Base-by-base conservation (phyloP, 1,284 basidiomycete species). In the Sutorius eximius region DNA sequence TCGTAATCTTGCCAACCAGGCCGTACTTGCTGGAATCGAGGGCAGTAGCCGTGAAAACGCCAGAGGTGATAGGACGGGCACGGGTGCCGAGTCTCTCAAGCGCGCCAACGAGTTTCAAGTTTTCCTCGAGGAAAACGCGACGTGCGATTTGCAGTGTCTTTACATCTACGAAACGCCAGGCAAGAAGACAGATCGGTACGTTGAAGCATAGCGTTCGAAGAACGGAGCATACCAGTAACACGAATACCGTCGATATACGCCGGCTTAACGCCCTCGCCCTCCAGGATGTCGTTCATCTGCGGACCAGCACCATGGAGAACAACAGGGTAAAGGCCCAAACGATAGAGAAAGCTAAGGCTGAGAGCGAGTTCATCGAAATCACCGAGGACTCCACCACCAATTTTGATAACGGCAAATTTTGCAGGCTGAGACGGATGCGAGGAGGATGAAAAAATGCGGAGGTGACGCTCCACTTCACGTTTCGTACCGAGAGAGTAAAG, bases 231-330 rank as follows among this genome's bases (percentile, higher is more conserved):
- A 91, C 91, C 88, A 52, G 95, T 98, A 61, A 97, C 93, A 49
- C 95, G 85, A 67, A 97, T 97, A 44, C 95, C 95, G 67, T 96
- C 94, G 62, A 93, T 93, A 74, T 97, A 97, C 74, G 97, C 93
- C 1, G 95, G 93, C 40, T 93, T 82, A 47, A 97, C 85, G 37
- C 95, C 95, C 68, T 92, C 94, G 27, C 83, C 75, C 68, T 97
- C 93, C 60, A 98, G 87, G 61, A 95, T 91, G 61, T 87, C 85
- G 76, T 98, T 98, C 70, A 95, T 76, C 71, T 95, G 93, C 38
- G 94, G 94, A n/a, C 94, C 94, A 58, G 89, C 95, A 49, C 95
- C 95, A 75, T 98, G 95, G 8, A 97, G 82, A 45, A 98, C 87
- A 59, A 98, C 90, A 0, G 95, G 95, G 75, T 95, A 97, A 29